phyloP scores from a whole-genome alignment of 306 rosid genomes.

The Trifolium dubium region DNA sequence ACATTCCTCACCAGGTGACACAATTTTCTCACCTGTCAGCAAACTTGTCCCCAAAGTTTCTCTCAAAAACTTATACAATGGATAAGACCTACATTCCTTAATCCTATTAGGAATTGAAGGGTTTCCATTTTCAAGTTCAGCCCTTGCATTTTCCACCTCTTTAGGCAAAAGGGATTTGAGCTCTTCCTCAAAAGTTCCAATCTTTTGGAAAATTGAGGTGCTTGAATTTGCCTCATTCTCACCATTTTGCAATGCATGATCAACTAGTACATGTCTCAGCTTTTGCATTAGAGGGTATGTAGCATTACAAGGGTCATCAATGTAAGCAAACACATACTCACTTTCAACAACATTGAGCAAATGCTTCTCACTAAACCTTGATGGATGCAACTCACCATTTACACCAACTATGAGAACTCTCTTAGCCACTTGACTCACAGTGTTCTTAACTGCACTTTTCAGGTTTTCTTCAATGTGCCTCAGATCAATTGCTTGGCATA shows the following conservation, averaged over 20 bases:
- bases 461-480: slow-evolving; percentile 86
- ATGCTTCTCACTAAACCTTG: slow-evolving; percentile 80
- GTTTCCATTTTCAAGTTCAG: slow-evolving; percentile 67
- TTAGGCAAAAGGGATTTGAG: slow-evolving; percentile 66
- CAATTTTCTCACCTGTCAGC: slow-evolving; percentile 76
- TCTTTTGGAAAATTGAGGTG: slow-evolving; percentile 82
- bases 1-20: slow-evolving; percentile 87
- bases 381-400: slow-evolving; percentile 84
- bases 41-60: slow-evolving; percentile 66
- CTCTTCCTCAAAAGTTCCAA: slow-evolving; percentile 76
- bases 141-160: slow-evolving; percentile 69
- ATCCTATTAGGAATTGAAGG: slow-evolving; percentile 60
- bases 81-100: slow-evolving; percentile 81
- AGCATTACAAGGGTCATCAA: slow-evolving; percentile 80
- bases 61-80: slow-evolving; percentile 77
- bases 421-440: slow-evolving; percentile 72
- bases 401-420: slow-evolving; percentile 60
- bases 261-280: slow-evolving; percentile 78
- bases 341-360: slow-evolving; percentile 76
- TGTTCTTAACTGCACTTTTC: slow-evolving; percentile 62
- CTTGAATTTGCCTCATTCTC: slow-evolving; percentile 55
- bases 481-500: slow-evolving; percentile 88
- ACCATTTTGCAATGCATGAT: slow-evolving; percentile 76
- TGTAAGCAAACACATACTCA: slow-evolving; percentile 67
- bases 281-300: slow-evolving; percentile 82